phyloP scores from a whole-genome alignment of 345 rosid species.

The Camelina neglecta region DNA sequence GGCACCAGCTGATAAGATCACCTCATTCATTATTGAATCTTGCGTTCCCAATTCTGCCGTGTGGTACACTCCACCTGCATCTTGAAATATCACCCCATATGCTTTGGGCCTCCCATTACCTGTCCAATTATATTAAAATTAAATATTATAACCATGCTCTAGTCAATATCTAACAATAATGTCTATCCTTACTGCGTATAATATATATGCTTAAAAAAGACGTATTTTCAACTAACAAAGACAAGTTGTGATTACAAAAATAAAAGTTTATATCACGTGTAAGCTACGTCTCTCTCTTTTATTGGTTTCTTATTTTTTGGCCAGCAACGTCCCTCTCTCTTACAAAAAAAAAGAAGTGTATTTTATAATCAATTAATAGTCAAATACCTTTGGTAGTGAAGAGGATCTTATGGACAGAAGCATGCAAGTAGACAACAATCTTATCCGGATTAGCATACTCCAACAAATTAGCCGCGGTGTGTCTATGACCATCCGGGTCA shows the following conservation, averaged over 20 bases:
- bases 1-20: slow-evolving; percentile 78
- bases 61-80: slow-evolving; percentile 50
- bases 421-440: slow-evolving; percentile 60
- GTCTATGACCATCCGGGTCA: slow-evolving; percentile 61
- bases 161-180: background rate
- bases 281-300: background rate
- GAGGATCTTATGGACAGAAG: slow-evolving; percentile 58
- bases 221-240: background rate
- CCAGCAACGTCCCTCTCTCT: background rate
- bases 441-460: slow-evolving; percentile 61
- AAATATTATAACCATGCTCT: background rate
- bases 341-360: no score
- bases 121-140: background rate
- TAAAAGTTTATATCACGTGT: background rate
- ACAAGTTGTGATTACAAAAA: background rate
- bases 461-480: slow-evolving; percentile 72
- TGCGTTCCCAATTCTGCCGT: slow-evolving; percentile 46
- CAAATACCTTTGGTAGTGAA: slow-evolving; percentile 46
- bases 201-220: background rate
- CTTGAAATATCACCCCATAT: slow-evolving; percentile 63
- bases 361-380: background rate
- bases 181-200: no score
- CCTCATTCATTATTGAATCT: slow-evolving; percentile 50
- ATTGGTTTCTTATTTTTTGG: background rate
- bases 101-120: slow-evolving; percentile 53